These are phyloP conservation scores for Marasmius tenuissimus DNA, from an alignment of 1,284 basidiomycete species.

Conservation along the genomic window DNA sequence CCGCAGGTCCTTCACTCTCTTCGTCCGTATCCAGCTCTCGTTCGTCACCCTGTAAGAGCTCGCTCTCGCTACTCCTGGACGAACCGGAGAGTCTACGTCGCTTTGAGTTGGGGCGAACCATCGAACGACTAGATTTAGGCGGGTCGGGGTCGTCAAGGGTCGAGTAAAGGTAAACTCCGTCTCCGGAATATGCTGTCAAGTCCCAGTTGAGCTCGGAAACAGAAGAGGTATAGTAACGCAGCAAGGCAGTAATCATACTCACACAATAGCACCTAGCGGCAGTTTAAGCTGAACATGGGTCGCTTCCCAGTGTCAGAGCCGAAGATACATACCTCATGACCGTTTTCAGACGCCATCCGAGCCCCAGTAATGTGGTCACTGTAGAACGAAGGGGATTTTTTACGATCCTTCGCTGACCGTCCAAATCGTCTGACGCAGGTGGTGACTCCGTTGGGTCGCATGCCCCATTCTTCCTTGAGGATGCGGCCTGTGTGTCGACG, in stretches of 20 bases:
- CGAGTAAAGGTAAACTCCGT: conserved; percentile 82
- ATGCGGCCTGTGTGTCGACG: conserved; percentile 73
- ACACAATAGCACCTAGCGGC: conserved; percentile 11
- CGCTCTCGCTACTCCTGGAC: conserved; percentile 8
- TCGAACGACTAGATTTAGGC: conserved; percentile 13
- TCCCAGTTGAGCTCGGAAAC: not conserved
- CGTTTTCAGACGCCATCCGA: conserved; percentile 73
- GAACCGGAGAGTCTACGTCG: conserved; percentile 10
- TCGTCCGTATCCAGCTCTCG: conserved; percentile 24
- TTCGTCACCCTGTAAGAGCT: conserved; percentile 16
- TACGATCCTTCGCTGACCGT: conserved; percentile 35
- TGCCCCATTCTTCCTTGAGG: conserved; percentile 74
- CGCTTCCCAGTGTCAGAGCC: not conserved
- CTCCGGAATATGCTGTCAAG: conserved; percentile 68
- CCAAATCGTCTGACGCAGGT: conserved; percentile 89
- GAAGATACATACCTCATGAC: conserved; percentile 67
- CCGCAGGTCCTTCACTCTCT: not conserved
- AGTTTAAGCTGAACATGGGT: conserved; percentile 1
- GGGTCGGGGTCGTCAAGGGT: conserved; percentile 62
- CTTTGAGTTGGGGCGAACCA: conserved; percentile 27
- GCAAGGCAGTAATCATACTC: not conserved
- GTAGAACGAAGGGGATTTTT: conserved; percentile 28
- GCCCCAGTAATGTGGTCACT: conserved; percentile 78
- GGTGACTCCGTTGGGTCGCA: conserved; percentile 55
- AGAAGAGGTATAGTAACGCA: no score